Evolutionary conservation across 768 basidiomycete species (phyloP).

Genomic region (Panellus pusillus): DNA sequence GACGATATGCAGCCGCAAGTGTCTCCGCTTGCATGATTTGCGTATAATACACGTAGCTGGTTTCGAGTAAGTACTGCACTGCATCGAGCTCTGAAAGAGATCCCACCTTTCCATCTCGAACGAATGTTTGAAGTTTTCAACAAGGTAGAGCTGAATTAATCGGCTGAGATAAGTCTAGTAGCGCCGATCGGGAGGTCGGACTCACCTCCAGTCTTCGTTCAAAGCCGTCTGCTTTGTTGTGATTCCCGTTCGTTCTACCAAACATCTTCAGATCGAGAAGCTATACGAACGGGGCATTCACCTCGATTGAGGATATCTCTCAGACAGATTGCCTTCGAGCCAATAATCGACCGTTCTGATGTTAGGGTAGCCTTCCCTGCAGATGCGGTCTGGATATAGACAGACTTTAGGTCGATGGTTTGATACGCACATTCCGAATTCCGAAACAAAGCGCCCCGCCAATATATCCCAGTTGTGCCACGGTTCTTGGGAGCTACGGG

Average conservation of each 20-base stretch:
- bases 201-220: conserved; percentile 78
- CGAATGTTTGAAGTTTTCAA: conserved; percentile 91
- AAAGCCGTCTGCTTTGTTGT: conserved; percentile 91
- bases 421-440: conserved; percentile 81
- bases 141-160: conserved; percentile 68
- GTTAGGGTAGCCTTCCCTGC: conserved; percentile 86
- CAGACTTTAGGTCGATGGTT: neutral
- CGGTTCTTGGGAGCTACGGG: conserved; percentile 64
- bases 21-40: conserved; percentile 97
- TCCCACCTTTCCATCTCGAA: conserved; percentile 82
- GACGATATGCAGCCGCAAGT: conserved; percentile 80
- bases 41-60: conserved; percentile 88
- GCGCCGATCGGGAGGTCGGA: neutral
- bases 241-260: conserved; percentile 64
- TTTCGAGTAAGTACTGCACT: conserved; percentile 7
- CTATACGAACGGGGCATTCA: conserved; percentile 24
- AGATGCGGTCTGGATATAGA: neutral
- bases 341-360: conserved; percentile 88
- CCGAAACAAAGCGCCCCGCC: conserved; percentile 78
- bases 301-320: conserved; percentile 90
- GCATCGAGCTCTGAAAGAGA: neutral
- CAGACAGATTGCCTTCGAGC: conserved; percentile 70
- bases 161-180: neutral
- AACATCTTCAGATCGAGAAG: conserved; percentile 3
- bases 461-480: conserved; percentile 95